Conservation (phyloP, 2,329 filamentous ascomycete species). For the Paecilomyces formosus region DNA sequence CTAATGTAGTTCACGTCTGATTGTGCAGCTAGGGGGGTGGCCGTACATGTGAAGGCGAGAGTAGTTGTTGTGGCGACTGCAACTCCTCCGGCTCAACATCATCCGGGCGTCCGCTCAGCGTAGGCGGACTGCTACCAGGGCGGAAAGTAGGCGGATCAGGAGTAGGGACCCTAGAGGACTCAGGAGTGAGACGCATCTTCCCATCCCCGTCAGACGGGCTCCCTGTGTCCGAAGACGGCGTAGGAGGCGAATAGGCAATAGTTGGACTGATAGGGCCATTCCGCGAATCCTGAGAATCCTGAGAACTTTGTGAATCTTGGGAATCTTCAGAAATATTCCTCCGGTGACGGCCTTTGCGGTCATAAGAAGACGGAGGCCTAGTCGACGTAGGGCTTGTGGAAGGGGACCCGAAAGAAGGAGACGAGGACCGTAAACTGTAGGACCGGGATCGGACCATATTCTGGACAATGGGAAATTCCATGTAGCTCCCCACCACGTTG, state of each 20-base stretch:
- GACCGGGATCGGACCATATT: constrained; percentile 40
- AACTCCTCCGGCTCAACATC: background rate
- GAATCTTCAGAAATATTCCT: constrained; percentile 29
- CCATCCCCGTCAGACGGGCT: constrained; percentile 13
- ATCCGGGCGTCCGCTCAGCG: background rate
- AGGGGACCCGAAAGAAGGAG: constrained; percentile 27
- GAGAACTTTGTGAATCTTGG: constrained; percentile 18
- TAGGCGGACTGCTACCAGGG: constrained; percentile 9
- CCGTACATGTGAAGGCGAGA: background rate
- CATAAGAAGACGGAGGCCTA: constrained; percentile 23
- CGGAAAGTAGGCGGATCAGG: constrained; percentile 14
- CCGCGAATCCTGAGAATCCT: constrained; percentile 25
- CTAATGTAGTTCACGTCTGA: background rate
- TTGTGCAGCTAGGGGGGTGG: background rate
- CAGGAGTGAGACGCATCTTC: constrained; percentile 11
- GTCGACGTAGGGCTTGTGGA: constrained; percentile 31
- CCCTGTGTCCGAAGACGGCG: constrained; percentile 24
- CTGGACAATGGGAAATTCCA: constrained; percentile 40
- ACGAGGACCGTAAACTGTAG: constrained; percentile 33
- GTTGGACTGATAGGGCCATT: constrained; percentile 21
- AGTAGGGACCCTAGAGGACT: constrained; percentile 14
- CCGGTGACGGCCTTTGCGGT: constrained; percentile 15
- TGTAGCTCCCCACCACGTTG: constrained; percentile 34
- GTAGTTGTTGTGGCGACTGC: background rate
- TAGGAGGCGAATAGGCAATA: constrained; percentile 32